Evolutionary conservation across 2,329 filamentous ascomycete species (phyloP), one percentile per base, ranked within the genome.

Genomic region (Nakataea oryzae): DNA sequence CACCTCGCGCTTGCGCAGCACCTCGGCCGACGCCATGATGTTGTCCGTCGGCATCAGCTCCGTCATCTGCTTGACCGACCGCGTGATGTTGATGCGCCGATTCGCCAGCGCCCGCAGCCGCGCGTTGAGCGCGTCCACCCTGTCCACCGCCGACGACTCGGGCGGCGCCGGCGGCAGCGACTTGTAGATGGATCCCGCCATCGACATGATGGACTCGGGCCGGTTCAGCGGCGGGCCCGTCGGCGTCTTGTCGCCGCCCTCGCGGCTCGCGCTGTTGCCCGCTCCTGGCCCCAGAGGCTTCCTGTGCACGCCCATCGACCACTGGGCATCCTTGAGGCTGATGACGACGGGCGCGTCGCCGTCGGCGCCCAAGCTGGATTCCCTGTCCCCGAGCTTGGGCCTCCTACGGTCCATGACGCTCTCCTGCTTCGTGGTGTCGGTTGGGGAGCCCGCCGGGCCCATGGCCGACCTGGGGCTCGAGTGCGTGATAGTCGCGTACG

Each of bases 1-100:
- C 63, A 71, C 68, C 73, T 84, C 82, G 58, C 83, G 79, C 71
- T 80, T 82, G 57, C 74, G 75, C 58, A 81, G 67, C 41, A 90
- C 86, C 59, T 88, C 83, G 11, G 85, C 81, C 67, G 86, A 87
- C 32, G 86, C 83, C 69, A 89, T 77, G 54, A 91, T 78, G 65
- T 82, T 85, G 70, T 90, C 87, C 47, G 81, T 85, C 54, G 89
- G 88, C 79, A 92, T 89, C 63, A 92, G 80, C 71, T 91, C 86
- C 63, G 86, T 91, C 79, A 93, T 86, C 72, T 93, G 89, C 65
- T 83, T 79, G 70, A 95, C 90, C 64, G 88, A 85, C 28, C 81
- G 85, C 70, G 84, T 82, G 69, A 93, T 84, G 74, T 93, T 93
- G 64, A 81, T 78, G 62, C 87, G 84, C 57, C 89, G 84, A 69